phyloP scores from a whole-genome alignment of 129 eudicot species.

The Lactuca saligna region DNA sequence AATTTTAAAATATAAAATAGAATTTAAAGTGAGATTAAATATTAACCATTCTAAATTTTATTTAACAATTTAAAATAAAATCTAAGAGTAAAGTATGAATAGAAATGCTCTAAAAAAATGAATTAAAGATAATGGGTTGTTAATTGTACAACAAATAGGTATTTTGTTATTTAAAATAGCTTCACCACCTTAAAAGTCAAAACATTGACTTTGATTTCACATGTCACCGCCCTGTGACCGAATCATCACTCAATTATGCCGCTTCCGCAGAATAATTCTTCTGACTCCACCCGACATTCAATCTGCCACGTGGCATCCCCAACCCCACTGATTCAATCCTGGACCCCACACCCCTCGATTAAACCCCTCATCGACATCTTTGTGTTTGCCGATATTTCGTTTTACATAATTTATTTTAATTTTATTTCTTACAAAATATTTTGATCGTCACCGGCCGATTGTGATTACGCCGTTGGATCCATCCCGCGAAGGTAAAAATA shows the following conservation, averaged over 20 bases:
- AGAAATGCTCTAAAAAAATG: too few relatives aligned
- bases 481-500: conserved; percentile 12
- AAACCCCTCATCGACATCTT: conserved; percentile 14
- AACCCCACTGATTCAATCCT: conserved; percentile 21
- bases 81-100: too few relatives aligned
- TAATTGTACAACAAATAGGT: too few relatives aligned
- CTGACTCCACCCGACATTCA: neutral
- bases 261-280: conserved; percentile 3
- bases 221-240: conserved; percentile 21
- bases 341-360: conserved; percentile 26
- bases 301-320: conserved; percentile 36
- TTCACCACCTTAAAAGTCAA: neutral
- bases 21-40: too few relatives aligned
- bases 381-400: conserved; percentile 25
- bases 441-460: conserved; percentile 1
- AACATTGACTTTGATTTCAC: conserved; percentile 23
- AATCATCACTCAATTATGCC: conserved; percentile 22
- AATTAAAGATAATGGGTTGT: too few relatives aligned
- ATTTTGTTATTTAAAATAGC: neutral
- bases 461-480: conserved; percentile 1
- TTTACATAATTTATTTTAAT: conserved; percentile 15
- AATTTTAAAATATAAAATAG: too few relatives aligned
- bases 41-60: too few relatives aligned
- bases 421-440: conserved; percentile 8
- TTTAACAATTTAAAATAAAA: too few relatives aligned